Base-by-base conservation (phyloP, 352 stramenopile species). In the Phytopythium boreale region DNA sequence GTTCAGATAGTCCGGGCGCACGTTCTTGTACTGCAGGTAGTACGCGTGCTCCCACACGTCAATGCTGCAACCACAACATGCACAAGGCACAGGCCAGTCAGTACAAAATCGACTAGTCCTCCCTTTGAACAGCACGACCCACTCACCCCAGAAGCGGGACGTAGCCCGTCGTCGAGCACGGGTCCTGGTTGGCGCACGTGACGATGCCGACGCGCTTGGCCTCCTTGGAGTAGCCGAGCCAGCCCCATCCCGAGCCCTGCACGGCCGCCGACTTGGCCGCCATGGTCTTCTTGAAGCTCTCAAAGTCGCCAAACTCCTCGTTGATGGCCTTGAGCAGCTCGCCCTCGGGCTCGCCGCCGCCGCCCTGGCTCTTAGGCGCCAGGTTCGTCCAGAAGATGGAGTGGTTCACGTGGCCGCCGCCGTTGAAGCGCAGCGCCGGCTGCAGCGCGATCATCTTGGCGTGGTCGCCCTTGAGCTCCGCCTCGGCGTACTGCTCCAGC, bases 331-430 rank as follows among this genome's bases (percentile, higher is more conserved):
- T 82, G 53, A 80, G 84, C 47, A 99, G 79, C 19, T 87, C 88
- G 55, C 90, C 92, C 15, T 86, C 70, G 26, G 90, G 89, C 60
- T 94, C 84, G 39, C 85, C 88, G 44, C 89, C 89, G 41, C 90
- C 92, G 52, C 85, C 87, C 56, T 92, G 64, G 46, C 63, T 79
- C n/a, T 73, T 70, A 4, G 90, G 89, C 29, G 89, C 84, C 50
- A 98, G 74, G 79, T 98, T 99, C 67, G 98, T 97, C 97, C 97
- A 99, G 80, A 99, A 99, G 67, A 99, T 95, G 60, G 94, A 97
- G 79, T 99, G 97, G 77, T 99, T 99, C 29, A 99, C 76, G 76
- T 99, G 97, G 62, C 97, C 97, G 17, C 97, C 97, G 22, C 97
- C 97, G 80, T 99, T 99, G 79, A 99, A 99, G 70, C 98, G 97